Evolutionary conservation across 2,329 filamentous ascomycete genomes (phyloP), one percentile per base, ranked within the genome.

Genomic region (Teratosphaeria pseudoeucalypti): DNA sequence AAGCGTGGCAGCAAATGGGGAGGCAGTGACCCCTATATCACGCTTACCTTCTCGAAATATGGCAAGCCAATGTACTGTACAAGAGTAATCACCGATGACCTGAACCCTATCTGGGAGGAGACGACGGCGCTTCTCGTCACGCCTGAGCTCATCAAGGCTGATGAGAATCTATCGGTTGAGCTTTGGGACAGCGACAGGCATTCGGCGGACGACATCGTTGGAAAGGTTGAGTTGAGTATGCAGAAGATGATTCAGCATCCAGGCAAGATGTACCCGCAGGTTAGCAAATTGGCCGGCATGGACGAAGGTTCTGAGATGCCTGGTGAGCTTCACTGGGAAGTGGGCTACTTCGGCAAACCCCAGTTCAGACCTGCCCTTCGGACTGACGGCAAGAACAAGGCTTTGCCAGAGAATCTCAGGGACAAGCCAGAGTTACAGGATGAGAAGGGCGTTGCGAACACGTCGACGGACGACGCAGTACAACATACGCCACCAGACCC

Each of bases 51-150:
- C 78, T 95, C 90, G 68, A 96, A 97, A 73, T 97, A 96, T 67
- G 89, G 89, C 59, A 99, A 99, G 76, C 92, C 92, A 1, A 95
- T 96, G 83, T 97, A 96, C 75, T 96, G 92, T 74, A 97, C 94
- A 1, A 86, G 94, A 55, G 92, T 97, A 57, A 96, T 97, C 64
- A 90, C 92, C 57, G 92, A 97, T 69, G 88, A 96, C 66, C 81
- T 96, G 58, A 95, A 97, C 69, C 94, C 94, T 0, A 81, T 96
- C 4, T 97, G 95, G 79, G 89, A 94, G 68, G 94, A 97, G 75
- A 89, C 85, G 1, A 86, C 89, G 52, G 91, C 90, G 49, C 79
- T 97, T 19, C 78, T 96, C 16, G 89, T 99, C 6, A 96, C 89
- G 0, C 83, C 89, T 0, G 92, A 96, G 64, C 80, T 96, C 57